Evolutionary conservation across 306 rosid genomes (phyloP).

Genomic region (Lagenaria siceraria): DNA sequence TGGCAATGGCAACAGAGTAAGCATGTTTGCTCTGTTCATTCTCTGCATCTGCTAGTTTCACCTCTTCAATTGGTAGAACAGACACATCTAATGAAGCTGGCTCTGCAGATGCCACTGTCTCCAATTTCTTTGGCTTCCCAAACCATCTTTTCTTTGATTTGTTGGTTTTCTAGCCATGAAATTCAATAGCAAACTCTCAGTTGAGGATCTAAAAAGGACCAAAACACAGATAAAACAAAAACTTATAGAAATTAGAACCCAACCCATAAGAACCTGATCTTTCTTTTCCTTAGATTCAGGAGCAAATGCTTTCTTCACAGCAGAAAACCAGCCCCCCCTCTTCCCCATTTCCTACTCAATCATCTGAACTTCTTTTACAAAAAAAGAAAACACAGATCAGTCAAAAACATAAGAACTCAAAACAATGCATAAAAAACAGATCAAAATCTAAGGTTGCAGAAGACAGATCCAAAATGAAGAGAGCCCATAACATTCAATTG

Average conservation of each 20-base stretch:
- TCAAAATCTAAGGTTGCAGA: neutral
- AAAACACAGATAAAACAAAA: neutral
- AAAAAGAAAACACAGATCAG: neutral
- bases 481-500: neutral
- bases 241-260: neutral
- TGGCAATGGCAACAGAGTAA: constrained; percentile 70
- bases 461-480: neutral
- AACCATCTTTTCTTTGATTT: constrained; percentile 55
- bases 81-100: constrained; percentile 14
- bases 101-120: constrained; percentile 11
- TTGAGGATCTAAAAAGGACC: neutral
- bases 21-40: constrained; percentile 51
- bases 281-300: constrained; percentile 47
- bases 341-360: constrained; percentile 60
- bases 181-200: neutral
- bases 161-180: constrained; percentile 28
- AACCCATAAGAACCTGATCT: constrained; percentile 46
- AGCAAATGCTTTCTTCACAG: constrained; percentile 58
- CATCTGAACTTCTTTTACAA: constrained; percentile 14
- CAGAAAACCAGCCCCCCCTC: constrained; percentile 79
- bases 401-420: neutral
- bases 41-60: constrained; percentile 23
- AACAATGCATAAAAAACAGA: neutral
- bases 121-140: constrained; percentile 33
- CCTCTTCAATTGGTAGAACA: constrained; percentile 26